These are phyloP conservation scores for Calocera viscosa DNA, from an alignment of 768 basidiomycete genomes.

Conservation along the genomic window DNA sequence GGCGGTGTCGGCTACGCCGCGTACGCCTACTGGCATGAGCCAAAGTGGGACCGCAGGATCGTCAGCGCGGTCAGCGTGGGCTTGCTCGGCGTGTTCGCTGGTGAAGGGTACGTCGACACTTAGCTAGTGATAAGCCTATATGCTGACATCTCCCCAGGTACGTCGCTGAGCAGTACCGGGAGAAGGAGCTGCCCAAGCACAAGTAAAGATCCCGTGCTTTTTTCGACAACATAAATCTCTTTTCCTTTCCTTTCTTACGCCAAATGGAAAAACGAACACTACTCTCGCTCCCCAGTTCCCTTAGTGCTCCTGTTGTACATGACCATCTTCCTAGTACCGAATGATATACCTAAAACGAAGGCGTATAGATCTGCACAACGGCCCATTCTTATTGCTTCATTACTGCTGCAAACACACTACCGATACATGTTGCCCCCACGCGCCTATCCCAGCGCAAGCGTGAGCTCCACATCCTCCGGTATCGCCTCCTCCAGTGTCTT, in stretches of 20 bases:
- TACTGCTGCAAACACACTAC: neutral
- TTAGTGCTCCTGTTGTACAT: constrained; percentile 5
- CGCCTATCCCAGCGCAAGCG: constrained; percentile 5
- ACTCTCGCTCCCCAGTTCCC: neutral
- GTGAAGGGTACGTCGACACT: constrained; percentile 48
- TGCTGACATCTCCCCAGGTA: constrained; percentile 23
- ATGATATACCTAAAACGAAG: neutral
- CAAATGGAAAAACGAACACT: constrained; percentile 5
- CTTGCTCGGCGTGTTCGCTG: constrained; percentile 46
- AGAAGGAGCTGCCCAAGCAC: constrained; percentile 25
- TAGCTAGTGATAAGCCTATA: neutral
- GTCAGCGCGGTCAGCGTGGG: constrained; percentile 49
- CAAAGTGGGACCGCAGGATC: constrained; percentile 49
- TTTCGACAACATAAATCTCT: neutral
- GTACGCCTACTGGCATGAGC: constrained; percentile 53
- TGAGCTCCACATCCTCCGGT: constrained; percentile 11
- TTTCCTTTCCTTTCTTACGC: neutral
- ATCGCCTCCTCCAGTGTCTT: constrained; percentile 13
- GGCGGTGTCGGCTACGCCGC: constrained; percentile 50
- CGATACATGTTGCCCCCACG: neutral
- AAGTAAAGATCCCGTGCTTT: constrained; percentile 6
- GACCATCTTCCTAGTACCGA: neutral
- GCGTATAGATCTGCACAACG: neutral
- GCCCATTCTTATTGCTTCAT: neutral
- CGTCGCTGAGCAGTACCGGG: constrained; percentile 33